Base-by-base conservation (phyloP, 1,284 basidiomycete species). In the Cutaneotrichosporon cyanovorans region DNA sequence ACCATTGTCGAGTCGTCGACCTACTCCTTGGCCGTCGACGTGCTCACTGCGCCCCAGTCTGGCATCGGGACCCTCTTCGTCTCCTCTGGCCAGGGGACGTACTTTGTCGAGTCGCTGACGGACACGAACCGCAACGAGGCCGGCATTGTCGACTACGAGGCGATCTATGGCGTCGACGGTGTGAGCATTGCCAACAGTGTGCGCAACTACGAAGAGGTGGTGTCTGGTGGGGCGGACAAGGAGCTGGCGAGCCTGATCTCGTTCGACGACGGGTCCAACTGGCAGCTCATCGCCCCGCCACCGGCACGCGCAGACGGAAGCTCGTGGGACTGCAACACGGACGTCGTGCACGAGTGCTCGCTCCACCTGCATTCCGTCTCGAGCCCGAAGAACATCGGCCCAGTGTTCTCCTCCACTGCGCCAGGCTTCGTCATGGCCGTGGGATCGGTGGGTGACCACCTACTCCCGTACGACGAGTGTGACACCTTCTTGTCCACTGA, bases 341-440 rank as follows among this genome's bases (percentile, higher is more conserved):
- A 69, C 5, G 77, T 87, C 57, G 52, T 36, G 1, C 74, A 79
- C 0, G 71, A 70, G 2, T 97, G 93, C 68, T 82, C 88, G 0
- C 75, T 97, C 0, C 92, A 97, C 65, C 75, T 98, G 7, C 86
- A 95, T 70, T 91, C 89, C 4, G 87, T 97, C 21, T 89, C 90
- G 0, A 76, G 80, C 7, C 84, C 87, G 2, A 91, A 93, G 73
- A 98, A 96, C 69, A 85, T 85, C 57, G 93, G 93, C 0, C 81
- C 85, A 19, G 80, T 96, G 19, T 97, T 97, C 72, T 93, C 90
- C 1, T 91, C 89, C 0, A 84, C 87, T 10, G 92, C 92, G 0
- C 92, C 93, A 0, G 93, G 93, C 0, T 80, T 90, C 52, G 83
- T 90, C 28, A 93, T 98, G 86, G 93, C 85, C 28, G 90, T 98